Conservation (phyloP, 1,139 yeast species). For the Schwanniomyces etchellsii region DNA sequence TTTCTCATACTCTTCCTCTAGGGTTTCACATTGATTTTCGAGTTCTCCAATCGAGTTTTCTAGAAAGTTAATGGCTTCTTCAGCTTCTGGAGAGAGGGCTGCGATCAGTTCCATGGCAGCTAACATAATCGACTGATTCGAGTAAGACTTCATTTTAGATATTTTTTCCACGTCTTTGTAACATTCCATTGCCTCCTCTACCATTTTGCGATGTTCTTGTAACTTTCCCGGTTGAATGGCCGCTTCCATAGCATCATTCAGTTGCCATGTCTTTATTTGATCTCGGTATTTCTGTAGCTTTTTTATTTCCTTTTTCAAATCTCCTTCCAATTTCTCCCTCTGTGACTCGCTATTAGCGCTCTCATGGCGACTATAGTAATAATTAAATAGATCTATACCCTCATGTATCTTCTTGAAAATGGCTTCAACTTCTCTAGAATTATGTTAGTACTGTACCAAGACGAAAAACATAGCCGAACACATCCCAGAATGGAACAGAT, state of each 20-base stretch:
- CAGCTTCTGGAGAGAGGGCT: constrained; percentile 29
- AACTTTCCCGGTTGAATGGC: constrained; percentile 31
- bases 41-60: constrained; percentile 26
- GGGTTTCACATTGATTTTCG: constrained; percentile 28
- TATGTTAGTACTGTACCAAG: constrained; percentile 12
- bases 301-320: constrained; percentile 92
- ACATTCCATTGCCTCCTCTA: constrained; percentile 47
- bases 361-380: constrained; percentile 41
- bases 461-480: not conserved
- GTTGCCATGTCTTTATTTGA: constrained; percentile 89
- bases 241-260: constrained; percentile 41
- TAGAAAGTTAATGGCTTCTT: constrained; percentile 29
- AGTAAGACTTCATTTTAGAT: constrained; percentile 41
- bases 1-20: constrained; percentile 34
- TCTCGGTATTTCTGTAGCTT: constrained; percentile 92
- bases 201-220: constrained; percentile 36
- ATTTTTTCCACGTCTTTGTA: constrained; percentile 43
- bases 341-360: constrained; percentile 71
- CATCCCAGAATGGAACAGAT: not conserved
- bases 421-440: constrained; percentile 76
- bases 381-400: constrained; percentile 77
- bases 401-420: constrained; percentile 91
- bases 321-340: constrained; percentile 89
- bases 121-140: constrained; percentile 43
- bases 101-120: constrained; percentile 33